Percentiles rank a stretch among this genome's conserved stretches.
phyloP scores from a whole-genome alignment of 108 stramenopile genomes.

The Thalassiosira profunda region DNA sequence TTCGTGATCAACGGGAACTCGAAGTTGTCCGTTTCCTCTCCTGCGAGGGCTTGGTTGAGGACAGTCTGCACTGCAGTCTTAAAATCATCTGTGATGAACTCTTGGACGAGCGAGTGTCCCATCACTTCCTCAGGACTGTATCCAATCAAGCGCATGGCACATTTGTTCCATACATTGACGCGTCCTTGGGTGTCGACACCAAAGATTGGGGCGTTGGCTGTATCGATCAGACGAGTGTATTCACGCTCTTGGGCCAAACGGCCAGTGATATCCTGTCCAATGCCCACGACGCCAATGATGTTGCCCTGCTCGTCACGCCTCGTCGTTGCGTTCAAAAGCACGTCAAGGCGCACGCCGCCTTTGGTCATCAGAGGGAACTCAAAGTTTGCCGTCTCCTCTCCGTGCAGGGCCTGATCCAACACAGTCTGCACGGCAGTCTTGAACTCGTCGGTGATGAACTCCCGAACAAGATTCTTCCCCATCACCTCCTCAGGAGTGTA shows the following conservation, averaged over 20 bases:
- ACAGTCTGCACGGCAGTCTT: constrained; percentile 42
- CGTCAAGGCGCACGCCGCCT: too few relatives aligned
- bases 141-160: constrained; percentile 54
- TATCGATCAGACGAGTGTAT: constrained; percentile 56
- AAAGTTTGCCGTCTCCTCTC: constrained; percentile 45
- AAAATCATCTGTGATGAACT: constrained; percentile 67
- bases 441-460: constrained; percentile 40
- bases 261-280: constrained; percentile 13
- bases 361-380: constrained; percentile 51
- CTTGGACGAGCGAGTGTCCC: constrained; percentile 62
- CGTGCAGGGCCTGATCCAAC: constrained; percentile 50
- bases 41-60: constrained; percentile 48
- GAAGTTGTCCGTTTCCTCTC: constrained; percentile 66
- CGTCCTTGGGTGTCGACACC: constrained; percentile 58
- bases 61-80: constrained; percentile 59
- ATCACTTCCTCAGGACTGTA: constrained; percentile 57
- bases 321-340: too few relatives aligned
- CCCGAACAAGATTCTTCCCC: constrained; percentile 27
- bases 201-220: constrained; percentile 64
- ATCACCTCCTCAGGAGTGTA: constrained; percentile 7
- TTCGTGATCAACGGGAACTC: constrained; percentile 52
- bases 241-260: constrained; percentile 37
- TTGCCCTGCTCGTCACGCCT: too few relatives aligned
- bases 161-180: constrained; percentile 70
- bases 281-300: too few relatives aligned